A percentile compares a stretch with the other conserved stretches of the same genome.
These are phyloP conservation scores for Vicia villosa DNA, from an alignment of 306 rosid species.

Conservation along the genomic window DNA sequence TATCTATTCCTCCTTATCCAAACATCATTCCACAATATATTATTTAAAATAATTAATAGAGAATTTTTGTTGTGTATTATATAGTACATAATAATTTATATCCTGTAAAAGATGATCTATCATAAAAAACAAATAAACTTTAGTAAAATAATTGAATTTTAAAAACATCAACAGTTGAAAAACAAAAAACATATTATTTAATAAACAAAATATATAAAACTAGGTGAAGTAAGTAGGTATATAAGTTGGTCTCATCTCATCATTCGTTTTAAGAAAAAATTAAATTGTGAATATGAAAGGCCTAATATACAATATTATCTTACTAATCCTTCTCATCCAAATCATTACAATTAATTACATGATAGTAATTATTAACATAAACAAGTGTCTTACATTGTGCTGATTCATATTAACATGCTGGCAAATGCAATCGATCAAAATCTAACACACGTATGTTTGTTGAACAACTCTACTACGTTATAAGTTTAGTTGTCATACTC, in stretches of 20 bases:
- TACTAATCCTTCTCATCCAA: neutral
- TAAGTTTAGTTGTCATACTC: neutral
- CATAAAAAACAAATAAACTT: too few species aligned
- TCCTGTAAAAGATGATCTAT: too few species aligned
- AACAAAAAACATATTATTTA: too few species aligned
- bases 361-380: neutral
- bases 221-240: neutral
- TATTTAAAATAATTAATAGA: too few species aligned
- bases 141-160: too few species aligned
- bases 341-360: neutral
- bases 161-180: too few species aligned
- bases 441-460: conserved; percentile 3
- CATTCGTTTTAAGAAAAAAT: too few species aligned
- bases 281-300: neutral
- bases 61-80: too few species aligned
- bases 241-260: neutral
- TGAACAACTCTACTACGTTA: neutral
- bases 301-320: neutral
- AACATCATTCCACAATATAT: too few species aligned
- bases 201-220: too few species aligned
- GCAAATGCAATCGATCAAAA: neutral
- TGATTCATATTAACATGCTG: neutral
- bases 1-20: too few species aligned
- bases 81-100: too few species aligned
- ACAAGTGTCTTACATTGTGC: neutral